These are phyloP conservation scores for Hyphopichia fennica DNA, from an alignment of 1,139 yeast genomes.

Conservation along the genomic window DNA sequence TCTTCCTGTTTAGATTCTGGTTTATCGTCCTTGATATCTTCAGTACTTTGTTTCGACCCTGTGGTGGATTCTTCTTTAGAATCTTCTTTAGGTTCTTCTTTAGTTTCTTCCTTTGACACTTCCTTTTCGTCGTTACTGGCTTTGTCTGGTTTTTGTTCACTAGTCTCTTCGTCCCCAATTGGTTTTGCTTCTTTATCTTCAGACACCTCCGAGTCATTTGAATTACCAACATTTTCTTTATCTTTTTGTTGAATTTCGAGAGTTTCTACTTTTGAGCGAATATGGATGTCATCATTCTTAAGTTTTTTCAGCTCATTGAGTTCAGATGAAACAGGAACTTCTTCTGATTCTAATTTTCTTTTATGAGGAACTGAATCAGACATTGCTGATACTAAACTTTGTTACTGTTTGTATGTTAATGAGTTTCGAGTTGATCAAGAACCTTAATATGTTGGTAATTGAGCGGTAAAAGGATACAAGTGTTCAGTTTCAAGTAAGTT, in stretches of 20 bases:
- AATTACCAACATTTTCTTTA: not conserved
- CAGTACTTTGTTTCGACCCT: not conserved
- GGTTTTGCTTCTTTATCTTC: not conserved
- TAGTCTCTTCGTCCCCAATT: not conserved
- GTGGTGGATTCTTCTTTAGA: not conserved
- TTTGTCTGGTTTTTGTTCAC: not conserved
- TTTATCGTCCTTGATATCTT: not conserved
- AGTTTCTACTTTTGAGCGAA: slow-evolving; percentile 1
- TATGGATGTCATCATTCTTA: not conserved
- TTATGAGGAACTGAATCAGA: slow-evolving; percentile 8
- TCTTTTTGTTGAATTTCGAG: slow-evolving; percentile 1
- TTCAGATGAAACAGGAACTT: not conserved
- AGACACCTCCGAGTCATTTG: no score
- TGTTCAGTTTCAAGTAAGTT: no score
- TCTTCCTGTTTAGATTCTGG: slow-evolving; percentile 4
- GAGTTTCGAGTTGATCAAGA: not conserved
- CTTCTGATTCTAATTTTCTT: slow-evolving; percentile 19
- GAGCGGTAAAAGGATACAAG: no score
- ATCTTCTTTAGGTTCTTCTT: not conserved
- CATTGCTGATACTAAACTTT: not conserved
- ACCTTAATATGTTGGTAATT: no score
- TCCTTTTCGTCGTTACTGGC: not conserved
- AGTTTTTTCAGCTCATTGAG: not conserved
- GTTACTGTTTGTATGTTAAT: not conserved
- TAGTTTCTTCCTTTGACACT: no score